These are phyloP conservation scores for Flaveria linearis DNA, from an alignment of 129 eudicot genomes.

Conservation along the genomic window DNA sequence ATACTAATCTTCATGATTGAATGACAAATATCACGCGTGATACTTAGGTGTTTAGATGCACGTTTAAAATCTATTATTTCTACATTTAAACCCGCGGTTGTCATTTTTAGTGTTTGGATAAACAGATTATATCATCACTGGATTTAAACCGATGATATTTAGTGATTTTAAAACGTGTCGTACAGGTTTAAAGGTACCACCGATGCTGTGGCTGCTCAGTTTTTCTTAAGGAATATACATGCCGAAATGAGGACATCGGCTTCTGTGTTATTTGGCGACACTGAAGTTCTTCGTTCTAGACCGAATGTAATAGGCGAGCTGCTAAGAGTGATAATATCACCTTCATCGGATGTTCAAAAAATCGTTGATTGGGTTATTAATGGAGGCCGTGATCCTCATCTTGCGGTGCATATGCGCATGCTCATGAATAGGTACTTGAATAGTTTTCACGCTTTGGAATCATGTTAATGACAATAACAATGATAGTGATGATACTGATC, in stretches of 20 bases:
- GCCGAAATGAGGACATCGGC: conserved; percentile 51
- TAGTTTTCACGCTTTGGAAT: not conserved
- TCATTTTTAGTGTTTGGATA: conserved; percentile 2
- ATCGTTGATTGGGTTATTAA: conserved; percentile 49
- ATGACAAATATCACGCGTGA: not conserved
- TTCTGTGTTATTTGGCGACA: conserved; percentile 40
- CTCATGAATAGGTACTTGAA: conserved; percentile 52
- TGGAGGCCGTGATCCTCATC: conserved; percentile 53
- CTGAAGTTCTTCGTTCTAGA: conserved; percentile 44
- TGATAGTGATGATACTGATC: not conserved
- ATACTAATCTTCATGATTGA: not conserved
- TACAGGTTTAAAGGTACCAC: conserved; percentile 70
- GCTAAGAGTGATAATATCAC: conserved; percentile 52
- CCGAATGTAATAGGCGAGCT: conserved; percentile 63
- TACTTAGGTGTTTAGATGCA: not conserved
- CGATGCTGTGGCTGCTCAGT: conserved; percentile 68
- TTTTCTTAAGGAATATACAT: conserved; percentile 61
- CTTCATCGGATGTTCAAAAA: conserved; percentile 48
- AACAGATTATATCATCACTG: not conserved
- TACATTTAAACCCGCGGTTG: not conserved
- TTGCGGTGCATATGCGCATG: conserved; percentile 71
- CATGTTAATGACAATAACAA: not conserved
- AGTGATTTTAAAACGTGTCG: not conserved
- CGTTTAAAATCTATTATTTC: not conserved
- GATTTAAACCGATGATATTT: not conserved